Evolutionary conservation across 805 yeast genomes (phyloP).

Genomic region (Suhomyces tanzawaensis): DNA sequence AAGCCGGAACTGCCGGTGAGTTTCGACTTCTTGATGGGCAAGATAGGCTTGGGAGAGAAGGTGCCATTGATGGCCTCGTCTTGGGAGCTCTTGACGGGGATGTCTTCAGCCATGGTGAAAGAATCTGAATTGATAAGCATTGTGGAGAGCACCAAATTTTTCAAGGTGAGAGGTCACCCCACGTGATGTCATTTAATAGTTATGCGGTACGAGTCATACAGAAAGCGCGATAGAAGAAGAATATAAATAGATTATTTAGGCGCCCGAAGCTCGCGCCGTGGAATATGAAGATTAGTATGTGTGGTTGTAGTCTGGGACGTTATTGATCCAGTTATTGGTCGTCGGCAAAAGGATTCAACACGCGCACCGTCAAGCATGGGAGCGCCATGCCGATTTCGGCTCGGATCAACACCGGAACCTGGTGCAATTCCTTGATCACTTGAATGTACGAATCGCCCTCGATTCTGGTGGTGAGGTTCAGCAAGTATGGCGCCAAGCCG

Average conservation of each 20-base stretch:
- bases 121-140: neutral
- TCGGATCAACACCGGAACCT: conserved; percentile 80
- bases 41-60: conserved; percentile 16
- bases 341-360: conserved; percentile 75
- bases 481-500: conserved; percentile 57
- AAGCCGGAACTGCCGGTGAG: conserved; percentile 2
- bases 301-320: too few relatives aligned
- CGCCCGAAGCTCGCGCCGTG: too few relatives aligned
- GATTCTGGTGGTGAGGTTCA: conserved; percentile 52
- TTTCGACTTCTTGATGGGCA: conserved; percentile 14
- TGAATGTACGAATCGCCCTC: conserved; percentile 69
- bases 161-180: neutral
- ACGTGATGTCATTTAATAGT: neutral
- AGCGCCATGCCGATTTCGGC: conserved; percentile 95
- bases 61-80: conserved; percentile 15
- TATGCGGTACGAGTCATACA: neutral
- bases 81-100: neutral
- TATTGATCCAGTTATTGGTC: conserved; percentile 11
- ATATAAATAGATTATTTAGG: too few relatives aligned
- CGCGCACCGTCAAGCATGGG: conserved; percentile 91
- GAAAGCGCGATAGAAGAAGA: too few relatives aligned
- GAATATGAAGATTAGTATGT: too few relatives aligned
- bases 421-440: conserved; percentile 72
- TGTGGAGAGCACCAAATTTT: neutral
- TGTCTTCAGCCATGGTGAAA: neutral